phyloP scores from a whole-genome alignment of 2,329 filamentous ascomycete species.

The Cercospora nicotianae region DNA sequence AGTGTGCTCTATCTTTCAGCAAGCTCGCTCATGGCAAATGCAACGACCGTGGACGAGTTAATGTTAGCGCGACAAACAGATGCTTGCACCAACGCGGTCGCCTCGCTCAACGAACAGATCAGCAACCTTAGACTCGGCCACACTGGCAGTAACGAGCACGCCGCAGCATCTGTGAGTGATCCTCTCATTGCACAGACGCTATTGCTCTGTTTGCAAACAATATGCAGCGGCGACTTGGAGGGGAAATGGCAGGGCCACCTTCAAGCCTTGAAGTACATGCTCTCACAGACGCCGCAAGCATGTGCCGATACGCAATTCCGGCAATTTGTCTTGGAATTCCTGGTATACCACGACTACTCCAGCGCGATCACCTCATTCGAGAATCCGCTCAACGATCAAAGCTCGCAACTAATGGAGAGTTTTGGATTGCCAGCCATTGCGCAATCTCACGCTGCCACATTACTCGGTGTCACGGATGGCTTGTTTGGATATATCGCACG shows the following conservation, averaged over 20 bases:
- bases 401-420: constrained; percentile 54
- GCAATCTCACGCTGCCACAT: constrained; percentile 56
- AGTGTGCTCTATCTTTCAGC: constrained; percentile 81
- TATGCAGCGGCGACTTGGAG: constrained; percentile 59
- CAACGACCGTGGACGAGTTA: constrained; percentile 27
- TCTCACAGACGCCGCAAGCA: constrained; percentile 54
- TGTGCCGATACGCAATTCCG: constrained; percentile 64
- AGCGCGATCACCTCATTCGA: constrained; percentile 59
- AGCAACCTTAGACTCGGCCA: background rate
- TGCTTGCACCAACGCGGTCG: constrained; percentile 50
- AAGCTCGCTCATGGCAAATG: constrained; percentile 64
- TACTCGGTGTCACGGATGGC: constrained; percentile 80
- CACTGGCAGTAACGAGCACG: constrained; percentile 37
- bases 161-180: constrained; percentile 36
- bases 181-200: constrained; percentile 63
- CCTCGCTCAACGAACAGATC: constrained; percentile 28
- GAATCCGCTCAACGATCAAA: constrained; percentile 40
- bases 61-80: constrained; percentile 57
- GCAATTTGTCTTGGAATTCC: constrained; percentile 72
- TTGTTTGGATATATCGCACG: constrained; percentile 76
- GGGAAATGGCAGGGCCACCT: constrained; percentile 65
- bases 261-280: constrained; percentile 69
- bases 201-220: constrained; percentile 60
- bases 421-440: constrained; percentile 56
- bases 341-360: constrained; percentile 74